These are phyloP conservation scores for Globisporangium carolinianum DNA, from an alignment of 352 stramenopile genomes.

Conservation along the genomic window DNA sequence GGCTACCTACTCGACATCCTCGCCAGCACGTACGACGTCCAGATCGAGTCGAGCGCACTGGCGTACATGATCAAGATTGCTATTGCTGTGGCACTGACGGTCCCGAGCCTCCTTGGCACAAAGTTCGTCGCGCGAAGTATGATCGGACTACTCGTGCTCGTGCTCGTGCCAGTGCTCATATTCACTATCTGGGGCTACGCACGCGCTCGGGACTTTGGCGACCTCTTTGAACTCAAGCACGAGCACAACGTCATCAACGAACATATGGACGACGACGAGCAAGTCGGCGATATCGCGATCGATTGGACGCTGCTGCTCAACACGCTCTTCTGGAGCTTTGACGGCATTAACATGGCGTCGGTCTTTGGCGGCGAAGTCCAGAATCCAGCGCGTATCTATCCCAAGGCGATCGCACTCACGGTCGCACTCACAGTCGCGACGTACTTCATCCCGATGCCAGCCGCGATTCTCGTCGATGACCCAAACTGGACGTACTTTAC, in stretches of 20 bases:
- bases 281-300: slow-evolving; percentile 29
- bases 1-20: slow-evolving; percentile 26
- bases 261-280: slow-evolving; percentile 11
- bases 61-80: slow-evolving; percentile 29
- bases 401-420: slow-evolving; percentile 67
- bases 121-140: slow-evolving; percentile 21
- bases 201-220: slow-evolving; percentile 18
- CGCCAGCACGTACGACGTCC: slow-evolving; percentile 22
- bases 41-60: slow-evolving; percentile 15
- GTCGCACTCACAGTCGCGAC: slow-evolving; percentile 50
- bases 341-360: slow-evolving; percentile 89
- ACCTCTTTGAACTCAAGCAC: slow-evolving; percentile 36
- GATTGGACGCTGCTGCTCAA: slow-evolving; percentile 87
- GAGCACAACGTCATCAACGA: slow-evolving; percentile 18
- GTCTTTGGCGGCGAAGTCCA: slow-evolving; percentile 89
- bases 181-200: slow-evolving; percentile 43
- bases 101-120: slow-evolving; percentile 36
- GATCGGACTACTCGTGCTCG: slow-evolving; percentile 21
- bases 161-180: slow-evolving; percentile 29
- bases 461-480: slow-evolving; percentile 6
- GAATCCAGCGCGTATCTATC: slow-evolving; percentile 79
- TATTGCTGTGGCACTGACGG: slow-evolving; percentile 24
- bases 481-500: slow-evolving; percentile 51
- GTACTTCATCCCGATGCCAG: slow-evolving; percentile 63
- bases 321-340: slow-evolving; percentile 95